Conservation (phyloP, 805 yeast species). For the Yarrowia deformans region DNA sequence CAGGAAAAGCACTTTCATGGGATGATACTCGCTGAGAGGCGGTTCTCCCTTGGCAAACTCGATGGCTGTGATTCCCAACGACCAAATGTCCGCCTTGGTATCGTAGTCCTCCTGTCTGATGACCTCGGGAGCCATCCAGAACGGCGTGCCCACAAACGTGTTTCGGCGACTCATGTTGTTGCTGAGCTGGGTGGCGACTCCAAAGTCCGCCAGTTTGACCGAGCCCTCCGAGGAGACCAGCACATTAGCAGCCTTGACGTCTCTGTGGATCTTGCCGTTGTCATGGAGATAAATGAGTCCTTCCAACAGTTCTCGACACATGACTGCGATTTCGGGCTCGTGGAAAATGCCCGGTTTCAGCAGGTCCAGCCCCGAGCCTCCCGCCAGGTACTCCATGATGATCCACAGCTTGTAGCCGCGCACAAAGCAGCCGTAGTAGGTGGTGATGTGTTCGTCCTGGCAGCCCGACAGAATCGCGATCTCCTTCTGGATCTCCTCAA, state of each 20-base stretch:
- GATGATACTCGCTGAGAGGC: conserved; percentile 75
- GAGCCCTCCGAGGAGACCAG: conserved; percentile 71
- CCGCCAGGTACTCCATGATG: conserved; percentile 94
- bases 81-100: conserved; percentile 94
- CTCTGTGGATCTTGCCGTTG: conserved; percentile 83
- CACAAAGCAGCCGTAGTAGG: conserved; percentile 67
- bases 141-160: conserved; percentile 94
- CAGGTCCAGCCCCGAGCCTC: conserved; percentile 83
- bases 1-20: conserved; percentile 75
- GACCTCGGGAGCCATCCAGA: conserved; percentile 99
- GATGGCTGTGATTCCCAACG: conserved; percentile 88
- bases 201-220: conserved; percentile 90
- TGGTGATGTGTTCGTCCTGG: conserved; percentile 70
- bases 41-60: conserved; percentile 85
- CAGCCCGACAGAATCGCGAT: conserved; percentile 75
- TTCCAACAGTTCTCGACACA: conserved; percentile 66
- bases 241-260: conserved; percentile 89
- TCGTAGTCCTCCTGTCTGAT: conserved; percentile 68
- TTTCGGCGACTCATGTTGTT: conserved; percentile 60
- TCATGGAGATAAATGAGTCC: conserved; percentile 82
- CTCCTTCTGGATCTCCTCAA: conserved; percentile 75
- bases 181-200: conserved; percentile 85
- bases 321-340: conserved; percentile 67
- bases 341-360: conserved; percentile 61
- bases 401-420: conserved; percentile 79